A percentile compares a stretch with the other conserved stretches of the same genome.
phyloP scores from a whole-genome alignment of 192 early-diverging fungal genomes.

The Coemansia sp. region DNA sequence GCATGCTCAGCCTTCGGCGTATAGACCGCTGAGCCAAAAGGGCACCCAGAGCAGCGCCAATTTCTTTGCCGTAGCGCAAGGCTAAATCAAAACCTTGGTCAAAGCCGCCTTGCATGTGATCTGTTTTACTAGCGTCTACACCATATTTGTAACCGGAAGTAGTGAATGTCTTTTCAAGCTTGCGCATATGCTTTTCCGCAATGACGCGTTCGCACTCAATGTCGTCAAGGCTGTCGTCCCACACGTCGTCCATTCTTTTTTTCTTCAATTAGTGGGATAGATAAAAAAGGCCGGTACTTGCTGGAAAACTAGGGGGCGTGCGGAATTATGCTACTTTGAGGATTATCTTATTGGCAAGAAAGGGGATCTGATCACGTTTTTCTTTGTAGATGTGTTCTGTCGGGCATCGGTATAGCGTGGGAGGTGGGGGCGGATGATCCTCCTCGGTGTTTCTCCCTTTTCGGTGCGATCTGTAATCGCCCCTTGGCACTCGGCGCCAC shows the following conservation, averaged over 20 bases:
- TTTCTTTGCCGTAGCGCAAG: slow-evolving; percentile 12
- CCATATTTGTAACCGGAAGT: slow-evolving; percentile 41
- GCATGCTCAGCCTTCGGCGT: slow-evolving; percentile 8
- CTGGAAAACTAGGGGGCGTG: background rate
- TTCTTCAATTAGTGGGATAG: background rate
- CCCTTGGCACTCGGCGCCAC: background rate
- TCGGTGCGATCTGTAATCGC: background rate
- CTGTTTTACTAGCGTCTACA: slow-evolving; percentile 33
- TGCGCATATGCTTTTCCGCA: slow-evolving; percentile 15
- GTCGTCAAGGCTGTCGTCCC: slow-evolving; percentile 5
- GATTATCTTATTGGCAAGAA: background rate
- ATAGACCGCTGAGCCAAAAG: slow-evolving; percentile 29
- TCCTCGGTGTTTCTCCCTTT: background rate
- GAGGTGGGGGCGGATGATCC: background rate
- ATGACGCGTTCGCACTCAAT: slow-evolving; percentile 21
- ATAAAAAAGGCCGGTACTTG: background rate
- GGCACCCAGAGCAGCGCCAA: slow-evolving; percentile 27
- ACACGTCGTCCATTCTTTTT: slow-evolving; percentile 4
- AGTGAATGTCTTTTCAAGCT: slow-evolving; percentile 21
- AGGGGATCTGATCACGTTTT: slow-evolving; percentile 4
- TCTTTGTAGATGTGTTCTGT: background rate
- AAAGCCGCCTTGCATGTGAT: slow-evolving; percentile 35
- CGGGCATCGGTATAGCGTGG: background rate
- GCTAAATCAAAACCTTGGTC: slow-evolving; percentile 23
- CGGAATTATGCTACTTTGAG: background rate